Conservation (phyloP, 805 yeast genomes). For the Zygoascus flipseniorum region DNA sequence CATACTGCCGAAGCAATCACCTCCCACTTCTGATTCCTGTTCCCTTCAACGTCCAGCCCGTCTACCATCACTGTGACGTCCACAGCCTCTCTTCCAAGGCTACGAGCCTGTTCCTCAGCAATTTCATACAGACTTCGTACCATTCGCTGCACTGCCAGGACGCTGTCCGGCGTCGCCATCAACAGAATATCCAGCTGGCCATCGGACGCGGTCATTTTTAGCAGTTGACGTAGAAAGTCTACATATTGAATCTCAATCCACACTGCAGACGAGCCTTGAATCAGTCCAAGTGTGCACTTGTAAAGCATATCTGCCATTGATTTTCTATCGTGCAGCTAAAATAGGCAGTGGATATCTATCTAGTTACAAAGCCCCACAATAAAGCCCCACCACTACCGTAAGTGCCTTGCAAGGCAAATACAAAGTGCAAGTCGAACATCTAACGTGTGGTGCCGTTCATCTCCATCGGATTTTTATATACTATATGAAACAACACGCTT, state of each 20-base stretch:
- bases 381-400: no score
- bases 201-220: constrained; percentile 22
- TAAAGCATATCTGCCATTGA: constrained; percentile 15
- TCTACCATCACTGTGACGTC: constrained; percentile 25
- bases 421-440: no score
- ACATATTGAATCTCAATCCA: constrained; percentile 12
- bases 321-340: neutral
- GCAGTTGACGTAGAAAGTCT: constrained; percentile 19
- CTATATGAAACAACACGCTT: no score
- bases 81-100: constrained; percentile 13
- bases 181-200: constrained; percentile 25
- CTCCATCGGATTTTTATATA: no score
- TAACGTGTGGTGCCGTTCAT: no score
- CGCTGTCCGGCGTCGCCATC: constrained; percentile 19
- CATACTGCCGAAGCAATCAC: constrained; percentile 24
- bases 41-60: constrained; percentile 24
- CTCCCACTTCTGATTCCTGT: constrained; percentile 25
- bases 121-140: constrained; percentile 22
- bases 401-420: no score
- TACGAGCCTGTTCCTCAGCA: constrained; percentile 15
- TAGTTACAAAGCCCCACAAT: no score
- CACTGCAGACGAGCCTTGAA: constrained; percentile 11
- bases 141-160: constrained; percentile 18
- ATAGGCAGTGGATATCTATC: no score
- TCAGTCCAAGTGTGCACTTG: constrained; percentile 18